Evolutionary conservation across 345 rosid genomes (phyloP).

Genomic region (Carallia brachiata): DNA sequence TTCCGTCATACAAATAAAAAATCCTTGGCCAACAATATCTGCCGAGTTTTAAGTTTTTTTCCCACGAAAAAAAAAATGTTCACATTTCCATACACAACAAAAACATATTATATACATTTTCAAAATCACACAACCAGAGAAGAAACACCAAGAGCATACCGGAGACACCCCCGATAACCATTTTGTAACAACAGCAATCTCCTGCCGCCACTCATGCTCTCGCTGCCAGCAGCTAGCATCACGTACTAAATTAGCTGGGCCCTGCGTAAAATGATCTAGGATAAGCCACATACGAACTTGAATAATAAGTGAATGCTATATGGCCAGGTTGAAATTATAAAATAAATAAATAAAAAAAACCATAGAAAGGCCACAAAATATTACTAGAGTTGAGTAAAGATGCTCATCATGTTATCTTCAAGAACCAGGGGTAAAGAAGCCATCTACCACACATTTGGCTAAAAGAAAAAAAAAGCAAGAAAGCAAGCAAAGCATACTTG

Average conservation of each 20-base stretch:
- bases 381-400: neutral
- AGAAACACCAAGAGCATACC: conserved; percentile 41
- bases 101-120: neutral
- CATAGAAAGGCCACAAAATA: neutral
- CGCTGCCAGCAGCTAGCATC: conserved; percentile 97
- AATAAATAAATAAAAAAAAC: neutral
- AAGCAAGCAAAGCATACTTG: conserved; percentile 45
- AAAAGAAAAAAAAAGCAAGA: neutral
- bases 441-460: neutral
- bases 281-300: conserved; percentile 9
- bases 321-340: too few relatives aligned
- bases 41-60: neutral
- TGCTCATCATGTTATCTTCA: conserved; percentile 8
- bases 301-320: neutral
- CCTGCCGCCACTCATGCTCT: conserved; percentile 99
- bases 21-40: neutral
- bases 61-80: neutral
- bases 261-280: conserved; percentile 47
- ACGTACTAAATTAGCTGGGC: conserved; percentile 70
- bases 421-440: neutral
- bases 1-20: too few relatives aligned
- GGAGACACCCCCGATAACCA: conserved; percentile 96
- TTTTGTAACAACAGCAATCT: conserved; percentile 93
- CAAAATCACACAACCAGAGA: conserved; percentile 11
- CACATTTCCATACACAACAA: neutral